These are phyloP conservation scores for Alnus glutinosa DNA, from an alignment of 306 rosid species.

Conservation along the genomic window DNA sequence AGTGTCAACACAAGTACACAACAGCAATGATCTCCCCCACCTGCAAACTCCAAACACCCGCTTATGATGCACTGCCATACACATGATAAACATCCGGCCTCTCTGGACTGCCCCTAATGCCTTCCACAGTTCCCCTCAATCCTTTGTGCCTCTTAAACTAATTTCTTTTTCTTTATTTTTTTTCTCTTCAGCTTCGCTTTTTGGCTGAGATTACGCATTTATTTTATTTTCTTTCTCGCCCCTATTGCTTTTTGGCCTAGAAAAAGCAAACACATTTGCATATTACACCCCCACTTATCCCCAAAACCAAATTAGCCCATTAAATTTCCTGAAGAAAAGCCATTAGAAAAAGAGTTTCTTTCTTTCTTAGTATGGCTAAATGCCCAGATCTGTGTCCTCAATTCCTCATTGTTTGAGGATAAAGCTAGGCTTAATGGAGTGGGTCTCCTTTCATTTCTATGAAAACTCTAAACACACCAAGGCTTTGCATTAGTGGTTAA, in stretches of 20 bases:
- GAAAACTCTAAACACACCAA: constrained; percentile 17
- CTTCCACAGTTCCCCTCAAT: neutral
- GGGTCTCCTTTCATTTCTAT: constrained; percentile 15
- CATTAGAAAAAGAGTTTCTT: constrained; percentile 1
- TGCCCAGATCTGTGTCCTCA: constrained; percentile 25
- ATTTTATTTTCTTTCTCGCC: neutral
- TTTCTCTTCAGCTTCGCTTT: neutral
- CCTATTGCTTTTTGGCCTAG: neutral
- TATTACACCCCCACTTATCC: constrained; percentile 13
- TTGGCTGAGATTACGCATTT: neutral
- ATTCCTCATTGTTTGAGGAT: constrained; percentile 11
- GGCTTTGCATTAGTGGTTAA: constrained; percentile 16
- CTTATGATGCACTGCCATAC: neutral
- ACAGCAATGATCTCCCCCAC: neutral
- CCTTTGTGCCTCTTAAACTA: neutral
- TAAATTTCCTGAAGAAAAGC: neutral
- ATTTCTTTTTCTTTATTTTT: neutral
- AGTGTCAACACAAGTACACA: neutral
- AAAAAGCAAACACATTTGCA: constrained; percentile 21
- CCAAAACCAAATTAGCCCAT: constrained; percentile 1
- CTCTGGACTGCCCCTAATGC: neutral
- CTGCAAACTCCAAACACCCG: neutral
- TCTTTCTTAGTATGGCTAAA: constrained; percentile 11
- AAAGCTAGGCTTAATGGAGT: constrained; percentile 14
- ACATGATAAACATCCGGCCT: neutral